Evolutionary conservation across 2,329 filamentous ascomycete species (phyloP).

Genomic region (Hypoxylon sp.): DNA sequence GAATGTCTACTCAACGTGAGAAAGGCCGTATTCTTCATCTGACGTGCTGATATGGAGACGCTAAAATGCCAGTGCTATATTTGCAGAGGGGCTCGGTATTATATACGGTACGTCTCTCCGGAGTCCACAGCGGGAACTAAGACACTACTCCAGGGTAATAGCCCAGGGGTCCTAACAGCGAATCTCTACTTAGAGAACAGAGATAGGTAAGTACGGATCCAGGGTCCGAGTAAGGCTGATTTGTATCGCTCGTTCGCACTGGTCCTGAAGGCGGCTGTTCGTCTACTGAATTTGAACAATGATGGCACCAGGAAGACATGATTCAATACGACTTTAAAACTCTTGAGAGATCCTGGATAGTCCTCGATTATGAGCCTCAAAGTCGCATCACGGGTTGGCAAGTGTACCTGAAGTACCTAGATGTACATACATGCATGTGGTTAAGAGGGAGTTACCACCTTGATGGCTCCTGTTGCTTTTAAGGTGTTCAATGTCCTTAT

Average conservation of each 20-base stretch:
- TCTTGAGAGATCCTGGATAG: neutral
- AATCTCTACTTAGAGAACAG: constrained; percentile 10
- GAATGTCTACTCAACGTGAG: neutral
- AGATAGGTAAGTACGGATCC: constrained; percentile 4
- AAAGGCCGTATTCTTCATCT: neutral
- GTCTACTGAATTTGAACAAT: neutral
- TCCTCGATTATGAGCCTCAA: constrained; percentile 21
- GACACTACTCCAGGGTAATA: constrained; percentile 12
- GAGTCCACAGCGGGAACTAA: constrained; percentile 38
- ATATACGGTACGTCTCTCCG: constrained; percentile 12
- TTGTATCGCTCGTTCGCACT: neutral
- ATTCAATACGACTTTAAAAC: neutral
- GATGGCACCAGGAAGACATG: neutral
- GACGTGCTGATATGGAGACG: constrained; percentile 10
- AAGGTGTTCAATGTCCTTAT: constrained; percentile 2
- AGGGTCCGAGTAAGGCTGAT: constrained; percentile 8
- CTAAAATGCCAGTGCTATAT: constrained; percentile 13
- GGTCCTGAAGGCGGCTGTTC: neutral
- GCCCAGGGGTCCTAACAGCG: constrained; percentile 6
- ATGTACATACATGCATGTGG: no score
- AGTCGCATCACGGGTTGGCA: constrained; percentile 11
- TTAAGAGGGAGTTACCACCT: constrained; percentile 9
- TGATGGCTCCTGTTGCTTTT: constrained; percentile 16
- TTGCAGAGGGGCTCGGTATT: constrained; percentile 9
- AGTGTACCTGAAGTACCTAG: no score